Base-by-base conservation (phyloP, 148 eudicot species). In the Pharnaceum exiguum region DNA sequence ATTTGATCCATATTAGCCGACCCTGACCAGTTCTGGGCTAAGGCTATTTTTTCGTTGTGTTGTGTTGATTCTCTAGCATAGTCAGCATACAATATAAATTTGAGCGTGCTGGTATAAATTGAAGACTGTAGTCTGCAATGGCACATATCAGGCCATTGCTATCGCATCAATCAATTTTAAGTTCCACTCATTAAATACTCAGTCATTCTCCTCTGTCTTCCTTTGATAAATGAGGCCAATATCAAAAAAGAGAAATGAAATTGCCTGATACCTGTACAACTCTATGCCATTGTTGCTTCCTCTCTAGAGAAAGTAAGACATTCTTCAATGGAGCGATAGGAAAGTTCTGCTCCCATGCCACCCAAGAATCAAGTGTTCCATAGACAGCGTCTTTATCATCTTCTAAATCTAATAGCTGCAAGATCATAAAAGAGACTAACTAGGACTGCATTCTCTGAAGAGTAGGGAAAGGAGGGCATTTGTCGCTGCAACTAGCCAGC, bases 301-400 rank as follows among this genome's bases (percentile, higher is more conserved):
- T 93, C 79, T 93, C 91, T 26, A 93, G 91, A 52, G 67, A 12
- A 60, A 76, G 51, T 59, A 93, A 51, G n/a, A 79, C 86, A n/a
- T 66, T 56, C 75, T 83, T 93, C 23, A 88, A 63, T 0, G 82
- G 53, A 27, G 83, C 86, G 48, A 93, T 88, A 5, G 98, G 98
- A 65, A 93, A 93, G 50, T 79, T 71, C 46, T 73, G 78, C 54
- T 93, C 98, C 96, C 90, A 85, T 11, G 98, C 96, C 38, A 88
- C 86, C 86, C 87, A 93, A 4, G 95, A 80, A 73, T 93, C 98
- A 38, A 93, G 83, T 18, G 86, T 71, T 29, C 86, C 75, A 57
- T 93, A 93, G 3, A 93, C 62, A 13, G 76, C 74, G 57, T 85
- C 86, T 82, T 85, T 88, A 68, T 75, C 75, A 64, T 93, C 89